These are phyloP conservation scores for Annona cherimola DNA, from an alignment of 164 flowering plant species.

Conservation along the genomic window DNA sequence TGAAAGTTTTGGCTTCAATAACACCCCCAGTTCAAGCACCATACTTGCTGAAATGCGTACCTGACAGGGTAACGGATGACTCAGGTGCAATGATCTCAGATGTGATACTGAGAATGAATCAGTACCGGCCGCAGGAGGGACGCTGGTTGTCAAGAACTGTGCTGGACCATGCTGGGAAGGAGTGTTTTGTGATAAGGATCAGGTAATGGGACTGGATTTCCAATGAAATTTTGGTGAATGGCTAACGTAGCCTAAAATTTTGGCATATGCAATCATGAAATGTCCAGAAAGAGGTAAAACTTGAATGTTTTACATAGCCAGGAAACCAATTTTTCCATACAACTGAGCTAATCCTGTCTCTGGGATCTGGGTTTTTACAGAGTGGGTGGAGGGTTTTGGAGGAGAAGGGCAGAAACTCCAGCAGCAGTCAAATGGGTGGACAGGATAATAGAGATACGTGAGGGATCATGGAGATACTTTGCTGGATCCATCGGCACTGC, in stretches of 20 bases:
- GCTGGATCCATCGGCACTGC: constrained; percentile 79
- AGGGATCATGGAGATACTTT: constrained; percentile 91
- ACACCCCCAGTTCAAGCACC: constrained; percentile 94
- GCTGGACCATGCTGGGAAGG: constrained; percentile 86
- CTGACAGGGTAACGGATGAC: constrained; percentile 90
- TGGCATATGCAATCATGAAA: no score
- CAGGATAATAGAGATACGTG: constrained; percentile 70
- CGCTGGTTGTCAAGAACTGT: constrained; percentile 94
- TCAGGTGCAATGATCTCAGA: constrained; percentile 94
- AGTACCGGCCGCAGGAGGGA: constrained; percentile 85
- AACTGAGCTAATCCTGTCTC: background rate
- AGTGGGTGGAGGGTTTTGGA: constrained; percentile 84
- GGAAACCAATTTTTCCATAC: background rate
- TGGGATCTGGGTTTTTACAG: constrained; percentile 24
- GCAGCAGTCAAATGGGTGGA: constrained; percentile 67
- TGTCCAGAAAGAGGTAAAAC: background rate
- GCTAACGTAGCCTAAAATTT: no score
- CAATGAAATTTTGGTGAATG: no score
- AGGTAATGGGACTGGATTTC: constrained; percentile 33
- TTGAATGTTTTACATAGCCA: no score
- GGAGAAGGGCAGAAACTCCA: constrained; percentile 84
- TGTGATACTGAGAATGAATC: constrained; percentile 66
- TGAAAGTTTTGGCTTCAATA: constrained; percentile 53
- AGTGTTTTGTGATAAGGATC: constrained; percentile 76
- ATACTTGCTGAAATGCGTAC: constrained; percentile 79